phyloP scores from a whole-genome alignment of 2,329 filamentous ascomycete genomes.

The Talaromyces sp. region DNA sequence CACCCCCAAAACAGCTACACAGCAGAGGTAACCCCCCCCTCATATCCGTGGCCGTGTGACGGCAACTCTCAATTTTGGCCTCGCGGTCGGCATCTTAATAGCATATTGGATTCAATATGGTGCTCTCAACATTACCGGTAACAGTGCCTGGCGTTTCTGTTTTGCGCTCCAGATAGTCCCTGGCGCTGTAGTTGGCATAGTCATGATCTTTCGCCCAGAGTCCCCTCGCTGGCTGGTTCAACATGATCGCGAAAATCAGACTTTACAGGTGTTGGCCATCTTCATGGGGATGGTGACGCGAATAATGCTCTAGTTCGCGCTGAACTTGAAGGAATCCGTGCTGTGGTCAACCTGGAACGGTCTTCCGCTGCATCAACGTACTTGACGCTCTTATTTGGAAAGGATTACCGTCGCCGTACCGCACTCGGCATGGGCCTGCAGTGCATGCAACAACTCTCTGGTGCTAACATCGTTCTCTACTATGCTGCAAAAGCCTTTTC shows the following conservation, averaged over 20 bases:
- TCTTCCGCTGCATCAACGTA: not conserved
- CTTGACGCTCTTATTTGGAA: not conserved
- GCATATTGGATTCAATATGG: constrained; percentile 3
- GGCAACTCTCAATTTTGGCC: not conserved
- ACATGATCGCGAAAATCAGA: not conserved
- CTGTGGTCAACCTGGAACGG: not conserved
- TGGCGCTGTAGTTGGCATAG: not conserved
- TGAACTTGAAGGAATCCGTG: not conserved
- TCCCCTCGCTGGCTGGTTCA: constrained; percentile 2
- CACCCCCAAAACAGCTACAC: not conserved
- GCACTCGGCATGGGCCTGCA: constrained; percentile 1
- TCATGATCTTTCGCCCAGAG: not conserved
- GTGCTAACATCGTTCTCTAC: constrained; percentile 1
- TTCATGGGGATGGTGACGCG: not conserved
- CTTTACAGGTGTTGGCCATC: not conserved
- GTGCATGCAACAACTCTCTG: constrained; percentile 1
- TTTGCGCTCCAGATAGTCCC: not conserved
- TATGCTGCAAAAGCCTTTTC: constrained; percentile 5
- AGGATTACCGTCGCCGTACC: not conserved
- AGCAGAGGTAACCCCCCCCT: not conserved
- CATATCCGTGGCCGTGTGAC: constrained; percentile 1
- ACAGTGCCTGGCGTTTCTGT: not conserved
- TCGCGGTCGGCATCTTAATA: not conserved
- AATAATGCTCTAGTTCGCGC: not conserved
- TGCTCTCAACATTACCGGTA: not conserved